Conservation (phyloP, 108 stramenopile genomes). For the Mediolabrus comicus region DNA sequence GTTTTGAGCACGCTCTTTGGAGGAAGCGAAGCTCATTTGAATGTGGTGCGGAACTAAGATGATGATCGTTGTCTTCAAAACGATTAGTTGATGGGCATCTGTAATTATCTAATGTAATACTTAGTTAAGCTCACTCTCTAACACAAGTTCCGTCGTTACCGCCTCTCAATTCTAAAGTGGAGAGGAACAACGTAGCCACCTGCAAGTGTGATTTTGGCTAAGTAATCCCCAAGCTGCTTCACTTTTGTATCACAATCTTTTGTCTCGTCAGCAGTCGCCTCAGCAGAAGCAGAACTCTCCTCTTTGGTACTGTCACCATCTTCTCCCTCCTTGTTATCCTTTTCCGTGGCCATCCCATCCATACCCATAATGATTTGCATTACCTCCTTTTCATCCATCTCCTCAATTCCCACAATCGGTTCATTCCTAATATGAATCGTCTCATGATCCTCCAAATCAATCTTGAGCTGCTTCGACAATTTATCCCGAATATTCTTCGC, state of each 20-base stretch:
- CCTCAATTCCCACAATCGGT: slow-evolving; percentile 45
- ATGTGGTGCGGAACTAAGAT: slow-evolving; percentile 27
- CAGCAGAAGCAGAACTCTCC: neutral
- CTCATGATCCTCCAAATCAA: slow-evolving; percentile 81
- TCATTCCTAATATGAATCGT: slow-evolving; percentile 55
- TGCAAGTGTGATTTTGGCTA: slow-evolving; percentile 68
- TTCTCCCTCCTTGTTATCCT: neutral
- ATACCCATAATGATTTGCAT: slow-evolving; percentile 49
- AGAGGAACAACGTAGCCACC: slow-evolving; percentile 74
- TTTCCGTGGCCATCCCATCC: slow-evolving; percentile 5
- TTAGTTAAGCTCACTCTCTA: neutral
- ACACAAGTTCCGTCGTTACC: slow-evolving; percentile 21
- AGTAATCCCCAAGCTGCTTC: slow-evolving; percentile 66
- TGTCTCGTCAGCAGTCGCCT: neutral
- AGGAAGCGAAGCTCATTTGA: slow-evolving; percentile 86
- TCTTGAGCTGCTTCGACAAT: slow-evolving; percentile 79
- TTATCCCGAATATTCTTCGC: slow-evolving; percentile 65
- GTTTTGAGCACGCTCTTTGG: slow-evolving; percentile 86
- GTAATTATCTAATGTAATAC: neutral
- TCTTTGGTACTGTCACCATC: neutral
- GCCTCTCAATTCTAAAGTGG: slow-evolving; percentile 49
- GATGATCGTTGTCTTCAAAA: neutral
- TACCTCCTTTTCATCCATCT: slow-evolving; percentile 52
- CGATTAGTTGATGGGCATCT: neutral
- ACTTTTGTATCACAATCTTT: slow-evolving; percentile 53